A percentile compares a stretch with the other conserved stretches of the same genome.
phyloP scores from a whole-genome alignment of 805 yeast genomes.

The Pachysolen tannophilus region DNA sequence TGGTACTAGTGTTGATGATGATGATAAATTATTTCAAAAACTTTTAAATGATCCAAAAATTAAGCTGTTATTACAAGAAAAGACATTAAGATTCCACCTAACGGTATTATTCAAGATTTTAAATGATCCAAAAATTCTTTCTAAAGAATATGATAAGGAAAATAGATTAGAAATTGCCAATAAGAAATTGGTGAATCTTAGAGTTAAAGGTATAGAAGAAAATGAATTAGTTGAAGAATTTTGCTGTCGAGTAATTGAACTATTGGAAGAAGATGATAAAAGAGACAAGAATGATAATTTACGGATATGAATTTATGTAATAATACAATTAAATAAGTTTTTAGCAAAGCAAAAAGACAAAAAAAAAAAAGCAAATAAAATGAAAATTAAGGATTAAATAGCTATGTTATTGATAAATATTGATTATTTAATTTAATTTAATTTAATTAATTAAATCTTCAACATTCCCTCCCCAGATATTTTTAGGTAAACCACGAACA shows the following conservation, averaged over 20 bases:
- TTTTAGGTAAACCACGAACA: slow-evolving; percentile 26
- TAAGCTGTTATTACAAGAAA: slow-evolving; percentile 36
- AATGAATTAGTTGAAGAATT: slow-evolving; percentile 70
- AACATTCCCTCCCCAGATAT: slow-evolving; percentile 17
- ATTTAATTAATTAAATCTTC: slow-evolving; percentile 15
- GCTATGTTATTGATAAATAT: too few relatives aligned
- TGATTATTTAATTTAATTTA: slow-evolving; percentile 19
- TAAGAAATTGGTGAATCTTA: slow-evolving; percentile 48
- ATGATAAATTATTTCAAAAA: slow-evolving; percentile 18
- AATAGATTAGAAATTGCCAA: slow-evolving; percentile 53
- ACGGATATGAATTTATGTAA: too few relatives aligned
- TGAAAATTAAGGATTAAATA: too few relatives aligned
- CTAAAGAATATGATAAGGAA: slow-evolving; percentile 44
- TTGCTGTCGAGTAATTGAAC: slow-evolving; percentile 31
- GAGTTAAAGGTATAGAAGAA: slow-evolving; percentile 58
- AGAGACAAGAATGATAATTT: too few relatives aligned
- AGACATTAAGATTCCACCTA: slow-evolving; percentile 51
- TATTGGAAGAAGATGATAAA: slow-evolving; percentile 10
- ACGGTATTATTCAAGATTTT: slow-evolving; percentile 37
- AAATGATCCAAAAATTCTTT: slow-evolving; percentile 30
- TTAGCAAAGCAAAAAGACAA: too few relatives aligned
- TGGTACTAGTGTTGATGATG: slow-evolving; percentile 1
- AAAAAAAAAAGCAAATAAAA: too few relatives aligned
- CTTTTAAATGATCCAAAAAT: slow-evolving; percentile 36
- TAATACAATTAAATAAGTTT: too few relatives aligned